Evolutionary conservation across 257 asterid species (phyloP), one percentile per base, ranked within the genome.

Genomic region (Mentha longifolia): DNA sequence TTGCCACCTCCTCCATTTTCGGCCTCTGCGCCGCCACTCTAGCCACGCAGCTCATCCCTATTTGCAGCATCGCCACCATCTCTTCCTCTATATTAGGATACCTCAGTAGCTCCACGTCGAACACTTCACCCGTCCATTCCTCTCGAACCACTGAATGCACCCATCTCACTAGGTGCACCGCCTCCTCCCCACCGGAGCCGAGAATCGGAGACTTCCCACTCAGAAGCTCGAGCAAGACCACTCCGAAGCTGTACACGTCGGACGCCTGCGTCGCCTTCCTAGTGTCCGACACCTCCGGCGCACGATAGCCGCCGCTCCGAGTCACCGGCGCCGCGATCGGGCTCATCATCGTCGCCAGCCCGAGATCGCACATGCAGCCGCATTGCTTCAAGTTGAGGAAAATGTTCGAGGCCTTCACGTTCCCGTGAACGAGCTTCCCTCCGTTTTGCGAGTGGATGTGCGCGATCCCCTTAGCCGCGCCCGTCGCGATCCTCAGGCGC

Each of bases 181-280:
- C 87, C 68, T 86, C 88, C 15, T 83, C 84, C 0, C 83, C 72
- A 5, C 80, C 71, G 1, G 72, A 39, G 5, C 82, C 61, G 1
- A 79, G 76, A 31, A 82, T 77, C 0, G 95, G 92, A 11, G 89
- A 84, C 66, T 86, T 86, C 61, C 95, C 90, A 0, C 88, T 86
- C 25, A 88, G 88, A 71, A 88, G 92, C 65, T 88, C 95, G 9
- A 86, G 86, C 45, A 86, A 61, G 42, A 86, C 70, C 17, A 88
- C 95, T 20, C 95, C 95, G 5, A 82, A 86, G 82, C 95, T 86
- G 81, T 84, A 88, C 49, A 84, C 86, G n/a, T 88, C 95, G 3
- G 92, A 76, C 4, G 89, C 80, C 78, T 84, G 90, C 5, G 92
- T 73, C 16, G 42, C 78, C 76, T 78, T 88, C 37, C 86, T 73